Percentiles rank a stretch among this genome's conserved stretches.
Evolutionary conservation across 2,329 filamentous ascomycete species (phyloP).

Genomic region (Fusarium torreyae): DNA sequence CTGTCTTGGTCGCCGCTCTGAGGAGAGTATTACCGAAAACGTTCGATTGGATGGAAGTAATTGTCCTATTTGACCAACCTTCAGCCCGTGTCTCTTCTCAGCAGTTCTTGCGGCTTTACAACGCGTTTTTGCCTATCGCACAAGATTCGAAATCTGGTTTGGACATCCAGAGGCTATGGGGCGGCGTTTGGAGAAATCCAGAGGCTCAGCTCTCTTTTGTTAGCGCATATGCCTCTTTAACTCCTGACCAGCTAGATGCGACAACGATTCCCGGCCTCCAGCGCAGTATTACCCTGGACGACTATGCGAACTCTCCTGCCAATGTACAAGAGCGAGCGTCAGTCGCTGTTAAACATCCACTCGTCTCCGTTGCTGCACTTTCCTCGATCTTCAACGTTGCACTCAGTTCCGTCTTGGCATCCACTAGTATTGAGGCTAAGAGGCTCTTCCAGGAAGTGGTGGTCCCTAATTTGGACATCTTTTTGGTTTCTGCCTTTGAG

Average conservation of each 20-base stretch:
- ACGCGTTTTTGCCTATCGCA: slow-evolving; percentile 82
- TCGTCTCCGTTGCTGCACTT: slow-evolving; percentile 90
- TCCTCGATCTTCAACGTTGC: slow-evolving; percentile 77
- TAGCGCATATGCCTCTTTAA: slow-evolving; percentile 85
- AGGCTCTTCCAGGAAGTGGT: slow-evolving; percentile 77
- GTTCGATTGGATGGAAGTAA: slow-evolving; percentile 80
- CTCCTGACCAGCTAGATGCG: slow-evolving; percentile 83
- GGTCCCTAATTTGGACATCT: slow-evolving; percentile 82
- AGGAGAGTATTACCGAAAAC: slow-evolving; percentile 72
- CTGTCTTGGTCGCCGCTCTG: slow-evolving; percentile 73
- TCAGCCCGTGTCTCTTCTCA: slow-evolving; percentile 80
- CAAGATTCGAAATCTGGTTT: slow-evolving; percentile 66
- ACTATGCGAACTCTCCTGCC: slow-evolving; percentile 65
- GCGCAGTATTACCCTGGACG: slow-evolving; percentile 78
- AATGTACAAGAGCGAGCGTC: slow-evolving; percentile 68
- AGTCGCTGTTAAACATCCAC: slow-evolving; percentile 83
- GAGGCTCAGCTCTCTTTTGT: slow-evolving; percentile 96
- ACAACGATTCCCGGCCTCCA: slow-evolving; percentile 87
- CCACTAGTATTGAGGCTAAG: slow-evolving; percentile 74
- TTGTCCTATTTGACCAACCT: slow-evolving; percentile 85
- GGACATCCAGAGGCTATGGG: slow-evolving; percentile 92
- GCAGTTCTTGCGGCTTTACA: slow-evolving; percentile 87
- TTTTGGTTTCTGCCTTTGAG: slow-evolving; percentile 83
- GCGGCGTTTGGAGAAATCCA: slow-evolving; percentile 87
- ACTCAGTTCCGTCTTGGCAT: slow-evolving; percentile 72